Conservation (phyloP, 495 filamentous ascomycete species). For the Hypoxylon perforatum region DNA sequence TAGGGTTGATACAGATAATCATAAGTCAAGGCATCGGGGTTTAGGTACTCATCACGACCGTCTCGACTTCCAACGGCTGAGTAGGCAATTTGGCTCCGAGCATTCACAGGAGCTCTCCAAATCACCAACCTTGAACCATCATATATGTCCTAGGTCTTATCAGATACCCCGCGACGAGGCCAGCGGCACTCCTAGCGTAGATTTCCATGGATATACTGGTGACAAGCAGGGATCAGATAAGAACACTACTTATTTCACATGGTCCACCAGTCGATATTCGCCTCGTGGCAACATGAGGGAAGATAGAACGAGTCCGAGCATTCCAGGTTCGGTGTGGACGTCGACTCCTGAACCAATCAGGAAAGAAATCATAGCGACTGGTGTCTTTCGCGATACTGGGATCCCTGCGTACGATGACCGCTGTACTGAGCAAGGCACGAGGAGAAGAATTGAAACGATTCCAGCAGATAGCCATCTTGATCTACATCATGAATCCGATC, state of each 20-base stretch:
- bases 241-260: conserved; percentile 45
- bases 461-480: not conserved
- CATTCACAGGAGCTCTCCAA: not conserved
- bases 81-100: not conserved
- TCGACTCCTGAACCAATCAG: conserved; percentile 34
- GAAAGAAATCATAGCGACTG: conserved; percentile 36
- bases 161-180: conserved; percentile 3
- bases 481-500: not conserved
- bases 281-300: conserved; percentile 5
- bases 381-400: conserved; percentile 36
- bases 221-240: conserved; percentile 16
- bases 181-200: not conserved
- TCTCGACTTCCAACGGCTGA: not conserved
- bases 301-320: not conserved
- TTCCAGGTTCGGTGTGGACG: conserved; percentile 19
- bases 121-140: not conserved
- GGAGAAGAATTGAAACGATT: not conserved
- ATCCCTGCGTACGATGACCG: conserved; percentile 25
- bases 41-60: not conserved
- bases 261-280: conserved; percentile 44
- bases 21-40: not conserved
- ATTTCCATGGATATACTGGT: not conserved
- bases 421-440: not conserved
- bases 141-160: not conserved
- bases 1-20: conserved; percentile 4